Conservation (phyloP, 1,284 basidiomycete species). For the Marasmius tenuissimus region DNA sequence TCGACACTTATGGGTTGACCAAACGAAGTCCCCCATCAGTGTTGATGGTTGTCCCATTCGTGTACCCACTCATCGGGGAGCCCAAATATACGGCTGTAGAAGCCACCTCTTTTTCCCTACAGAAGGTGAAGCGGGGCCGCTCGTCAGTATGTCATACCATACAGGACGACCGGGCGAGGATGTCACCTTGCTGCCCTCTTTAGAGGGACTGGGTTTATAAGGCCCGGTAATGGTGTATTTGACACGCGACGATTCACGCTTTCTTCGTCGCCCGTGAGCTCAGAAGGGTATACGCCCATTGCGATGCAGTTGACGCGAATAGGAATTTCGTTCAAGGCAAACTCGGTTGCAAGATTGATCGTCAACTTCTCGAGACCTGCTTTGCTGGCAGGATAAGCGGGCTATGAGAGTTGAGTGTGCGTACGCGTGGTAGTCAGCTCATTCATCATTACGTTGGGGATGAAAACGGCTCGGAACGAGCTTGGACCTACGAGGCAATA, state of each 20-base stretch:
- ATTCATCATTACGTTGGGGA: too few species aligned
- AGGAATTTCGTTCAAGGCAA: background rate
- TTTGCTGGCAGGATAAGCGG: background rate
- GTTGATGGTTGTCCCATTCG: background rate
- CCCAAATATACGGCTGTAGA: background rate
- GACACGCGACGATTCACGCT: background rate
- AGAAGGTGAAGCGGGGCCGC: background rate
- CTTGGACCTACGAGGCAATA: background rate
- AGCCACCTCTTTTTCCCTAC: background rate
- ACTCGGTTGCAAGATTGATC: background rate
- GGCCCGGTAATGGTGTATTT: background rate
- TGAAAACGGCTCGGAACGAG: background rate
- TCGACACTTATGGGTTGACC: background rate
- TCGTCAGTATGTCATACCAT: too few species aligned
- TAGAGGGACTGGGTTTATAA: background rate
- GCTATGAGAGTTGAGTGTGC: background rate
- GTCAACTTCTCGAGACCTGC: background rate
- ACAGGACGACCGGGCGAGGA: background rate
- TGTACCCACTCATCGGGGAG: background rate
- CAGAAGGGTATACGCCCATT: background rate
- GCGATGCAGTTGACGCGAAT: conserved; percentile 3
- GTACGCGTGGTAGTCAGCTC: background rate
- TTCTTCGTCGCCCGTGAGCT: background rate
- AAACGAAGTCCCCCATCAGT: background rate
- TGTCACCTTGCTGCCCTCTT: background rate